A percentile compares a stretch with the other conserved stretches of the same genome.
Conservation (phyloP, 768 basidiomycete species). For the Psilocybe sp. region DNA sequence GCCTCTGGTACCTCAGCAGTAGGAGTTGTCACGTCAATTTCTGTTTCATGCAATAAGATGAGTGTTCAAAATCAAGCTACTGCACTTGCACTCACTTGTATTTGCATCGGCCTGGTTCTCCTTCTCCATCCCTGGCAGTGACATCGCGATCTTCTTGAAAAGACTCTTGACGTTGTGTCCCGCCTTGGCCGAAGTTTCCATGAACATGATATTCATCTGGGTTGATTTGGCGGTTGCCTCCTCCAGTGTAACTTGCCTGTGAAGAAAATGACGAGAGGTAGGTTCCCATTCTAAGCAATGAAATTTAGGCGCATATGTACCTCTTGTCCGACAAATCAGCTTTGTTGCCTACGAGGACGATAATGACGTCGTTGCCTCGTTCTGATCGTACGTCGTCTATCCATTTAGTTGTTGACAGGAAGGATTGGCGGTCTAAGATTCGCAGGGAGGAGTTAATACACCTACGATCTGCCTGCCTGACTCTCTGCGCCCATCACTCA, state of each 20-base stretch:
- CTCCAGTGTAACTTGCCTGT: slow-evolving; percentile 97
- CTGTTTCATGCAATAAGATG: slow-evolving; percentile 35
- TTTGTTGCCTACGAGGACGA: slow-evolving; percentile 98
- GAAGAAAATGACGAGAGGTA: slow-evolving; percentile 3
- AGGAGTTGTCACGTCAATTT: slow-evolving; percentile 88
- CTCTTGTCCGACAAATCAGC: slow-evolving; percentile 98
- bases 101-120: slow-evolving; percentile 60
- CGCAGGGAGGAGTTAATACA: not conserved
- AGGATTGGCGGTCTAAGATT: slow-evolving; percentile 86
- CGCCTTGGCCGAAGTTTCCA: slow-evolving; percentile 99
- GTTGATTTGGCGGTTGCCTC: slow-evolving; percentile 92
- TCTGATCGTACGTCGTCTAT: slow-evolving; percentile 99
- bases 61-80: not conserved
- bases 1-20: slow-evolving; percentile 77
- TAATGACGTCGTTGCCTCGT: slow-evolving; percentile 95
- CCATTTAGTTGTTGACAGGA: slow-evolving; percentile 98
- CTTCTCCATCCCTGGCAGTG: slow-evolving; percentile 93
- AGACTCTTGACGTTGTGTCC: slow-evolving; percentile 98
- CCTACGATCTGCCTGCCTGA: slow-evolving; percentile 1
- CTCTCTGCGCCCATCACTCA: slow-evolving; percentile 35
- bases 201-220: slow-evolving; percentile 93
- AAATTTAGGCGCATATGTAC: slow-evolving; percentile 48
- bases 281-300: not conserved
- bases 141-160: slow-evolving; percentile 99
- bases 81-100: slow-evolving; percentile 38